phyloP scores from a whole-genome alignment of 495 filamentous ascomycete species.

The Hypoxylon subgilvum region DNA sequence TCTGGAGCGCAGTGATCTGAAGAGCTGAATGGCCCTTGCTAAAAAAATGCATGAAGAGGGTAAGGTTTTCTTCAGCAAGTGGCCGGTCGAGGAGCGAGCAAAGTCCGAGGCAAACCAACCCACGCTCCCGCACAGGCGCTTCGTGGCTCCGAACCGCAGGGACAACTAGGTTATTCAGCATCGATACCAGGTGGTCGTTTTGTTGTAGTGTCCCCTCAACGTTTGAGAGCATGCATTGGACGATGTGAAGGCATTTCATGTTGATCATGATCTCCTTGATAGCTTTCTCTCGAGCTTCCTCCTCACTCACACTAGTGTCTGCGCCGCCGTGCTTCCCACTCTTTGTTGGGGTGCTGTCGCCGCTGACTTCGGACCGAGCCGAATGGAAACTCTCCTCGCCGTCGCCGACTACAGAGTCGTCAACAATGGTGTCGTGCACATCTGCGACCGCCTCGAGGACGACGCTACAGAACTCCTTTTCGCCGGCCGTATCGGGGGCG shows the following conservation, averaged over 20 bases:
- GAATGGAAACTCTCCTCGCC: constrained; percentile 89
- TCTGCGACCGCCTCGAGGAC: constrained; percentile 93
- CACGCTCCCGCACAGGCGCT: constrained; percentile 87
- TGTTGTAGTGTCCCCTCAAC: constrained; percentile 82
- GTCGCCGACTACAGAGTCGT: constrained; percentile 61
- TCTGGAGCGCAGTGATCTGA: constrained; percentile 87
- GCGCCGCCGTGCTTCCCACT: constrained; percentile 51
- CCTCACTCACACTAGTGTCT: constrained; percentile 64
- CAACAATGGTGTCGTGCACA: constrained; percentile 87
- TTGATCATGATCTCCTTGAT: constrained; percentile 92
- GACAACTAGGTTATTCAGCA: constrained; percentile 95
- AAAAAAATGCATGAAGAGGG: constrained; percentile 94
- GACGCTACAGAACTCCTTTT: constrained; percentile 91
- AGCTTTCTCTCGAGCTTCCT: constrained; percentile 79
- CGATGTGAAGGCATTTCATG: constrained; percentile 97
- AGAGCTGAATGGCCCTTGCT: constrained; percentile 87
- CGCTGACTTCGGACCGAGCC: constrained; percentile 80
- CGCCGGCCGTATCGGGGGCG: constrained; percentile 75
- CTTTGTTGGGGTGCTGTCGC: constrained; percentile 63
- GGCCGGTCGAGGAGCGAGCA: constrained; percentile 90
- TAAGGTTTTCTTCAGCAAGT: constrained; percentile 90
- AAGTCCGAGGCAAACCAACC: constrained; percentile 85
- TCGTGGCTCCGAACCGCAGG: constrained; percentile 93
- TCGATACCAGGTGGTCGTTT: constrained; percentile 85
- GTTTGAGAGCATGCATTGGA: constrained; percentile 95